A percentile compares a stretch with the other conserved stretches of the same genome.
Evolutionary conservation across 257 asterid species (phyloP).

Genomic region (Catharanthus roseus): DNA sequence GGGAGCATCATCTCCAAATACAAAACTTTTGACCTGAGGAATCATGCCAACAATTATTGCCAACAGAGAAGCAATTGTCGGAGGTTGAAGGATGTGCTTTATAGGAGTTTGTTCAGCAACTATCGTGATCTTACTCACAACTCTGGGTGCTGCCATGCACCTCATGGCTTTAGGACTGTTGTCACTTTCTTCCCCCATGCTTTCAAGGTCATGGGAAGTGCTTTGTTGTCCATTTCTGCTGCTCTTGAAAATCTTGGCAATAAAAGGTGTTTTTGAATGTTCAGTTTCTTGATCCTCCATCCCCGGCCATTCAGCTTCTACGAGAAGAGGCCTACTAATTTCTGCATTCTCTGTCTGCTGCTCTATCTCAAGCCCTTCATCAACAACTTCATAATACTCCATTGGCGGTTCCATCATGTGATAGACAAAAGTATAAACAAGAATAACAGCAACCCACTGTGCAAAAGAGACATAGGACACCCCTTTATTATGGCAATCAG

Average conservation of each 20-base stretch:
- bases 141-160: slow-evolving; percentile 28
- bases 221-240: slow-evolving; percentile 5
- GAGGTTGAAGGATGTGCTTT: slow-evolving; percentile 36
- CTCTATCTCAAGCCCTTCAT: slow-evolving; percentile 15
- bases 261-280: slow-evolving; percentile 30
- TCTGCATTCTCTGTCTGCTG: background rate
- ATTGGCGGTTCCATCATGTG: slow-evolving; percentile 46
- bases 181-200: background rate
- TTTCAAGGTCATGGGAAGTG: slow-evolving; percentile 15
- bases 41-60: slow-evolving; percentile 35
- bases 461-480: slow-evolving; percentile 38
- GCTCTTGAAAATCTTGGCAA: slow-evolving; percentile 21
- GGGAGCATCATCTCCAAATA: slow-evolving; percentile 35
- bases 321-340: slow-evolving; percentile 26
- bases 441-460: slow-evolving; percentile 37
- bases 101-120: slow-evolving; percentile 39
- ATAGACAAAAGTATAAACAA: slow-evolving; percentile 35
- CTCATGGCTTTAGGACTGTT: slow-evolving; percentile 12
- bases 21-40: slow-evolving; percentile 26
- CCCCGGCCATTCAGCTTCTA: slow-evolving; percentile 44
- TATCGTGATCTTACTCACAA: slow-evolving; percentile 27
- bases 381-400: slow-evolving; percentile 27
- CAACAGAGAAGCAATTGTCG: slow-evolving; percentile 35
- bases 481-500: slow-evolving; percentile 29
- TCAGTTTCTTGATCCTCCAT: slow-evolving; percentile 31